phyloP scores from a whole-genome alignment of 2,329 filamentous ascomycete genomes.

The Pseudogymnoascus sp. region DNA sequence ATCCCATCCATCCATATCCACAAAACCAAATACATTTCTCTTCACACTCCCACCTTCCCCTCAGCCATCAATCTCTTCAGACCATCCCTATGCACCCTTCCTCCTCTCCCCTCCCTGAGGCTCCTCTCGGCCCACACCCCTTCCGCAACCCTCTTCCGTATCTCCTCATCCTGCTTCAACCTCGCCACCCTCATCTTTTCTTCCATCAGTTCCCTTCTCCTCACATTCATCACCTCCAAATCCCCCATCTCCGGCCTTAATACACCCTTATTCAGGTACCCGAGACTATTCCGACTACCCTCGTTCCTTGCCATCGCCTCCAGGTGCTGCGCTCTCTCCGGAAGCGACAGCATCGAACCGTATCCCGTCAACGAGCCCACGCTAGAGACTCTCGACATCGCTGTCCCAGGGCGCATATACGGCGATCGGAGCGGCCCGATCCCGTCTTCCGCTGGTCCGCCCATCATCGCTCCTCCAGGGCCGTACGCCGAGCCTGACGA shows the following conservation, averaged over 20 bases:
- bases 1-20: not conserved
- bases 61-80: not conserved
- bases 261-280: not conserved
- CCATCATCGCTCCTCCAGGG: not conserved
- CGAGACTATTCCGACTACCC: not conserved
- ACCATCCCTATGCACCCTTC: conserved; percentile 11
- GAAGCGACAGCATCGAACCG: not conserved
- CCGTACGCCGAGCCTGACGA: not conserved
- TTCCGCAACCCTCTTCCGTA: not conserved
- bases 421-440: not conserved
- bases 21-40: not conserved
- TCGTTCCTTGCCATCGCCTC: not conserved
- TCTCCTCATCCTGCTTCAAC: conserved; percentile 26
- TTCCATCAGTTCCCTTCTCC: conserved; percentile 8
- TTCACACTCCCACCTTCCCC: conserved; percentile 8
- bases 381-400: not conserved
- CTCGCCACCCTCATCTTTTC: not conserved
- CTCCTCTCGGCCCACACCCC: not conserved
- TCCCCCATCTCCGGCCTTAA: conserved; percentile 4
- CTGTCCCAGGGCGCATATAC: not conserved
- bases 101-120: not conserved
- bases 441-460: not conserved
- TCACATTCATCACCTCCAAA: not conserved
- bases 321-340: not conserved
- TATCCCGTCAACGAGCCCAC: not conserved